These are phyloP conservation scores for Chenopodium album DNA, from an alignment of 148 eudicot genomes.

Conservation along the genomic window DNA sequence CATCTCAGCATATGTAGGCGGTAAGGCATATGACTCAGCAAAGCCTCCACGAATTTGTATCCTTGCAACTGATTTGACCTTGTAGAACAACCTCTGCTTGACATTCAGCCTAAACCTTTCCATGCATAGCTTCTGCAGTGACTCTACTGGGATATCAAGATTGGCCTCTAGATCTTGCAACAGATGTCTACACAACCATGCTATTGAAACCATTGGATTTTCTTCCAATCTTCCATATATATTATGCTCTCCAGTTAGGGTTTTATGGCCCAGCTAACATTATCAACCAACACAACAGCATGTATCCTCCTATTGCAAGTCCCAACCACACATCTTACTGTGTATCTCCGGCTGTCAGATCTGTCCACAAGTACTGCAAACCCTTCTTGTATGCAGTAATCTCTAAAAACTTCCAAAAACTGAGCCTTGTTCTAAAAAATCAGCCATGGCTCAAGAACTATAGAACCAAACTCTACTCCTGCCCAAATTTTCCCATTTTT, in stretches of 20 bases:
- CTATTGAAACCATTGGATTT: neutral
- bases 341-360: neutral
- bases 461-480: neutral
- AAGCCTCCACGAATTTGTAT: no score
- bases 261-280: constrained; percentile 5
- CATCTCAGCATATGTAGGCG: no score
- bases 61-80: no score
- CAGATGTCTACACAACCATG: neutral
- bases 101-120: neutral
- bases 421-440: neutral
- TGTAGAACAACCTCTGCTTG: neutral
- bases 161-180: neutral
- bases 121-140: neutral
- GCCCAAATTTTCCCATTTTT: neutral
- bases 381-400: neutral
- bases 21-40: no score
- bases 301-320: neutral
- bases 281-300: neutral
- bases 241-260: neutral
- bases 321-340: neutral
- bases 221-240: neutral
- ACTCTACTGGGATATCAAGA: neutral
- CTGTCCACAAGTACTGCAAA: neutral
- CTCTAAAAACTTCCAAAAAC: neutral
- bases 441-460: neutral